phyloP scores from a whole-genome alignment of 1,284 basidiomycete genomes.

The Apiotrichum gamsii region DNA sequence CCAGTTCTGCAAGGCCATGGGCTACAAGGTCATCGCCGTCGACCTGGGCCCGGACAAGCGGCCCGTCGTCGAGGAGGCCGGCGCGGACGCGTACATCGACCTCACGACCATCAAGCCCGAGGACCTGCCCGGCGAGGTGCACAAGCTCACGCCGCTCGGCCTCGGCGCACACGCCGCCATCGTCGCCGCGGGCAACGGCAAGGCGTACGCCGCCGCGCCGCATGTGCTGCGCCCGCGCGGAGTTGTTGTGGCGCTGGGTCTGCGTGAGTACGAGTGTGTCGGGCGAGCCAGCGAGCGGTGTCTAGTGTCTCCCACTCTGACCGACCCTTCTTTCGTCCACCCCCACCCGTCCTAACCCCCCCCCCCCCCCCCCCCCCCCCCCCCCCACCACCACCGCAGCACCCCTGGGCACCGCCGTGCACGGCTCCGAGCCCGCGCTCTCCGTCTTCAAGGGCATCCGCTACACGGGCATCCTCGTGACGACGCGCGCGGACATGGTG shows the following conservation, averaged over 20 bases:
- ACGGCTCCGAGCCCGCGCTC: conserved; percentile 29
- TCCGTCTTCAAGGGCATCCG: conserved; percentile 45
- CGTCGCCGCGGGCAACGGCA: conserved; percentile 16
- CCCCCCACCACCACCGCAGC: no score
- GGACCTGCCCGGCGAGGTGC: conserved; percentile 8
- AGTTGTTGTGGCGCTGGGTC: conserved; percentile 14
- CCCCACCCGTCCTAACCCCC: no score
- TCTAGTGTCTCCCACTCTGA: no score
- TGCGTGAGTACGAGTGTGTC: conserved; percentile 5
- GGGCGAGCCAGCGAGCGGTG: no score
- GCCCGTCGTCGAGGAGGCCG: conserved; percentile 4
- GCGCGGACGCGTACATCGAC: conserved; percentile 13
- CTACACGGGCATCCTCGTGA: conserved; percentile 42
- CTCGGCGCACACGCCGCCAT: conserved; percentile 16
- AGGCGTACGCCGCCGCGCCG: conserved; percentile 13
- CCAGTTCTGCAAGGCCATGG: conserved; percentile 16
- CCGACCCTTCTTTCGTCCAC: no score
- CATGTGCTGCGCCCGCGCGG: conserved; percentile 11
- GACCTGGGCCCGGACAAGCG: conserved; percentile 15
- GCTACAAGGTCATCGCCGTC: conserved; percentile 15
- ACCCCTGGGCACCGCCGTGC: conserved; percentile 30
- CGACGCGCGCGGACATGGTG: conserved; percentile 16
- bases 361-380: no score
- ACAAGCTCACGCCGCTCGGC: conserved; percentile 9
- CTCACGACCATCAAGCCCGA: conserved; percentile 3